A percentile compares a stretch with the other conserved stretches of the same genome.
Evolutionary conservation across 2,329 filamentous ascomycete genomes (phyloP).

Genomic region (Arthroderma sp.): DNA sequence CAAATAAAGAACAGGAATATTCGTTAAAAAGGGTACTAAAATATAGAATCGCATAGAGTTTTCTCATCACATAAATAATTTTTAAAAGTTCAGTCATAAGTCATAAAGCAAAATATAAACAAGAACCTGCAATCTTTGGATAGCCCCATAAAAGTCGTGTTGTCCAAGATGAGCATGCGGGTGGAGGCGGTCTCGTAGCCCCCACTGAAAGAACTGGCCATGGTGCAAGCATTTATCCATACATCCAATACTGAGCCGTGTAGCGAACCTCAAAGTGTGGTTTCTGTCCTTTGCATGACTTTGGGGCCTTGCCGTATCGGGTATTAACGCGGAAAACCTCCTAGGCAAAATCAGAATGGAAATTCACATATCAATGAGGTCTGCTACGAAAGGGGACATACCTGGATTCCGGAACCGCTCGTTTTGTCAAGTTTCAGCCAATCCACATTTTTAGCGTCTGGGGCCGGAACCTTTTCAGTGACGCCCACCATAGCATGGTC

Average conservation of each 20-base stretch:
- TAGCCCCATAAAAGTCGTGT: no score
- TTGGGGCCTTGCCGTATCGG: constrained; percentile 22
- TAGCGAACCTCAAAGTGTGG: constrained; percentile 25
- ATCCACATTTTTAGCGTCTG: constrained; percentile 16
- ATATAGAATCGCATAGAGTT: no score
- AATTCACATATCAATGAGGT: background rate
- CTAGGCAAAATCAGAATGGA: constrained; percentile 13
- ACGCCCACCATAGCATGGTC: constrained; percentile 19
- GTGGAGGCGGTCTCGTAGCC: no score
- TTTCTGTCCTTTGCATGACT: constrained; percentile 21
- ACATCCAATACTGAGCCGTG: constrained; percentile 33
- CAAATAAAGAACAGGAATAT: no score
- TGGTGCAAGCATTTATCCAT: constrained; percentile 15
- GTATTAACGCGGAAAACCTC: constrained; percentile 31
- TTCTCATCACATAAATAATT: no score
- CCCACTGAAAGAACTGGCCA: background rate
- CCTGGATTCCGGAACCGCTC: constrained; percentile 19
- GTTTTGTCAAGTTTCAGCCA: constrained; percentile 22
- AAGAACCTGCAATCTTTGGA: no score
- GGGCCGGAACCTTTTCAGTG: constrained; percentile 18
- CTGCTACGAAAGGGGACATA: constrained; percentile 10
- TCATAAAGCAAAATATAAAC: no score
- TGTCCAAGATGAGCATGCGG: no score
- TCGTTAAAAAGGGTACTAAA: no score
- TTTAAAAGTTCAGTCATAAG: no score